These are phyloP conservation scores for Macrolepiota dolichaula DNA, from an alignment of 768 basidiomycete genomes.

Conservation along the genomic window DNA sequence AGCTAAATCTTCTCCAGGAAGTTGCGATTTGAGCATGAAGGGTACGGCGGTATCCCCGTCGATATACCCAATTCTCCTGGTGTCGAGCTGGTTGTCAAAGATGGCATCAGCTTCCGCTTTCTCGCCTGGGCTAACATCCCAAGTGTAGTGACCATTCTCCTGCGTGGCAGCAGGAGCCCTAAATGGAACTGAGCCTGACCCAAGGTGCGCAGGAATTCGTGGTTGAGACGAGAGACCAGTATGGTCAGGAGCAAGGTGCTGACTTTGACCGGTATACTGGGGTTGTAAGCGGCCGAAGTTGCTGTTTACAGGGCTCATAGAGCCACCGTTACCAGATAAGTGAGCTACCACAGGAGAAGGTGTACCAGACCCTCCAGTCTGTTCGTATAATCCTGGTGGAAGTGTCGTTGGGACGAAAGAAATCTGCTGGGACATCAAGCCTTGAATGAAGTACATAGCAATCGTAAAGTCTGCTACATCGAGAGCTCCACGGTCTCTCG, in stretches of 20 bases:
- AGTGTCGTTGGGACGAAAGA: conserved; percentile 68
- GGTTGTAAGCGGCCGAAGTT: conserved; percentile 46
- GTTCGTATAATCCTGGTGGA: conserved; percentile 84
- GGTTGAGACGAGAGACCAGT: conserved; percentile 34
- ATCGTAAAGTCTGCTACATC: conserved; percentile 92
- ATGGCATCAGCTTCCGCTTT: conserved; percentile 75
- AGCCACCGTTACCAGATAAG: conserved; percentile 57
- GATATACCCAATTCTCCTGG: conserved; percentile 70
- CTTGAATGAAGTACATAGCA: conserved; percentile 96
- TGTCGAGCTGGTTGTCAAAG: conserved; percentile 76
- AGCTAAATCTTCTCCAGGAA: conserved; percentile 82
- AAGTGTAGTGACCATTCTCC: conserved; percentile 34
- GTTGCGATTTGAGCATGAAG: conserved; percentile 88
- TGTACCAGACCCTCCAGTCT: conserved; percentile 49
- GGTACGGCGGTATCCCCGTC: conserved; percentile 94
- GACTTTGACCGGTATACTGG: conserved; percentile 63
- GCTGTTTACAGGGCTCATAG: conserved; percentile 52
- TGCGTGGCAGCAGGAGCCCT: conserved; percentile 13
- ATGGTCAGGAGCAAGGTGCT: conserved; percentile 47
- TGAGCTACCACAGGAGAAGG: conserved; percentile 43
- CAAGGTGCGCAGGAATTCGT: conserved; percentile 38
- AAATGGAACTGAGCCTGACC: conserved; percentile 6
- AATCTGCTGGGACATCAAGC: conserved; percentile 78
- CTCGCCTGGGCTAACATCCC: conserved; percentile 84
- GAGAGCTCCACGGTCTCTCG: conserved; percentile 84